A percentile compares a stretch with the other conserved stretches of the same genome.
Evolutionary conservation across 768 basidiomycete genomes (phyloP).

Genomic region (Gyrodon lividus): DNA sequence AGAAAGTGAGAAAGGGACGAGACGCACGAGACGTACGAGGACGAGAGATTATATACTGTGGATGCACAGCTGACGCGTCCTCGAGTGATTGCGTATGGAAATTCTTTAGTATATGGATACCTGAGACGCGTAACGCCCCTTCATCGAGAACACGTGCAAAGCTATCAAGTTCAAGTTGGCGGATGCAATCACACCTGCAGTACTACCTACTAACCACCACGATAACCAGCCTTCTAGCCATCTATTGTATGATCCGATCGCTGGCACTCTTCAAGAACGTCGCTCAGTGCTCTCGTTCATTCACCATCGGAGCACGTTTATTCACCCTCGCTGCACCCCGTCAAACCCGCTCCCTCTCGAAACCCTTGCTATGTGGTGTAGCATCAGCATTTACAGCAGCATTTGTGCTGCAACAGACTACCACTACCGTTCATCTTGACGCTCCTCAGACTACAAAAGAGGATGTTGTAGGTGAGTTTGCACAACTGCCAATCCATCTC

Average conservation of each 20-base stretch:
- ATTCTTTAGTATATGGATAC: too few species aligned
- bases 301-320: background rate
- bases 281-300: constrained; percentile 1
- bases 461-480: constrained; percentile 24
- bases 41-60: constrained; percentile 9
- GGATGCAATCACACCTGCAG: too few species aligned
- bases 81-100: constrained; percentile 15
- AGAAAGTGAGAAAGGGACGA: constrained; percentile 14
- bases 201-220: background rate
- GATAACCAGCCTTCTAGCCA: background rate
- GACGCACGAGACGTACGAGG: constrained; percentile 33
- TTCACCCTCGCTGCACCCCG: constrained; percentile 10
- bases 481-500: background rate
- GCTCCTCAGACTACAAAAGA: constrained; percentile 25
- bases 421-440: constrained; percentile 44
- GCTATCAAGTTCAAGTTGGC: too few species aligned
- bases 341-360: constrained; percentile 10
- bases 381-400: constrained; percentile 33
- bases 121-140: background rate
- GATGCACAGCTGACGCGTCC: constrained; percentile 29
- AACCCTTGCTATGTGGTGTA: constrained; percentile 33
- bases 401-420: constrained; percentile 24
- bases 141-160: background rate
- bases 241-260: background rate
- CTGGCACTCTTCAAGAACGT: background rate